Conservation (phyloP, 305 asterid genomes). For the Salvia sclarea region DNA sequence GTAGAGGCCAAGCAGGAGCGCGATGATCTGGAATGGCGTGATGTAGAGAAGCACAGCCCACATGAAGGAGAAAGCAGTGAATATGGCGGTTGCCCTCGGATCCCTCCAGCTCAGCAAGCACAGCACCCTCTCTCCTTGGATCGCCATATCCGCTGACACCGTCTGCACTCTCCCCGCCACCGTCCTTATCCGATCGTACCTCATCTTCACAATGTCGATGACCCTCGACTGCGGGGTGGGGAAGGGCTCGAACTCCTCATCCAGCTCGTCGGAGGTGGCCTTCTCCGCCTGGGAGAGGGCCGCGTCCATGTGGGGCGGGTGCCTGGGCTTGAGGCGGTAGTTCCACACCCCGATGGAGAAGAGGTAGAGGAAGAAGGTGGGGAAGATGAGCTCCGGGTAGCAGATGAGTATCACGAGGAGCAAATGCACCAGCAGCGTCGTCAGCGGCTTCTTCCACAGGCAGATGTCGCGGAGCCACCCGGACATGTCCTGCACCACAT, state of each 20-base stretch:
- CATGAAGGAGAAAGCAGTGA: conserved; percentile 58
- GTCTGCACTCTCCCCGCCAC: conserved; percentile 82
- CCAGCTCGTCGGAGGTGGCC: conserved; percentile 68
- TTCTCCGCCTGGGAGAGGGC: conserved; percentile 77
- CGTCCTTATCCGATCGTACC: conserved; percentile 69
- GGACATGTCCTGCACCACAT: conserved; percentile 47
- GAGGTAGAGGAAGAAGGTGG: conserved; percentile 83
- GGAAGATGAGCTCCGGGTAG: conserved; percentile 79
- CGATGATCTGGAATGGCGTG: conserved; percentile 75
- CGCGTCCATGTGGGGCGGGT: conserved; percentile 88
- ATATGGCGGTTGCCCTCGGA: conserved; percentile 84
- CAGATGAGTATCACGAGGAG: conserved; percentile 75
- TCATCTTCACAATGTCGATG: conserved; percentile 51
- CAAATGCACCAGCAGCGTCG: conserved; percentile 74
- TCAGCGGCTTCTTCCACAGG: conserved; percentile 77
- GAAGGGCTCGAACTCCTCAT: conserved; percentile 80
- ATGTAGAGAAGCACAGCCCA: conserved; percentile 72
- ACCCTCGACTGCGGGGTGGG: conserved; percentile 56
- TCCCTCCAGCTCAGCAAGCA: conserved; percentile 89
- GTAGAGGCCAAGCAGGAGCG: conserved; percentile 65
- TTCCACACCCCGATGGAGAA: conserved; percentile 88
- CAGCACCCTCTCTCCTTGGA: conserved; percentile 83
- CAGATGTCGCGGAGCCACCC: conserved; percentile 73
- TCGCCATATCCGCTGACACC: conserved; percentile 79
- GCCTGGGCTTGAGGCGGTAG: conserved; percentile 71